Percentiles rank a stretch among this genome's conserved stretches.
Evolutionary conservation across 495 filamentous ascomycete species (phyloP).

Genomic region (Darksidea phi): DNA sequence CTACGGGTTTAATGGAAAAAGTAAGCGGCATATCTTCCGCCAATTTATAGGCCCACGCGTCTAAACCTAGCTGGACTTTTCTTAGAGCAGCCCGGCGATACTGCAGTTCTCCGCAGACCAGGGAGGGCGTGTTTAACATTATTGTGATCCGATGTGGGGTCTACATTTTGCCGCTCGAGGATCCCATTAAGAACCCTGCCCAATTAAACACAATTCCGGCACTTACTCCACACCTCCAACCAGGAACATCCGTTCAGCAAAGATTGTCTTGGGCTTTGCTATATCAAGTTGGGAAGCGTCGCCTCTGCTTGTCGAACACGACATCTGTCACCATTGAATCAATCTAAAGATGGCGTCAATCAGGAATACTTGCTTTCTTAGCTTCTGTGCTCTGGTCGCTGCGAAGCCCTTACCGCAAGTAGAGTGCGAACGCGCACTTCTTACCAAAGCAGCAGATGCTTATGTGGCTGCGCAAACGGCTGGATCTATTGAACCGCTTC

Average conservation of each 20-base stretch:
- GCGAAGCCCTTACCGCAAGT: not conserved
- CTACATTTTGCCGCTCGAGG: conserved; percentile 17
- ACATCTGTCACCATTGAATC: no score
- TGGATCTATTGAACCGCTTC: conserved; percentile 6
- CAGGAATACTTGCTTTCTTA: no score
- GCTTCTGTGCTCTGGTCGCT: not conserved
- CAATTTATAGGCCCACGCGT: no score
- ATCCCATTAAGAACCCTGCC: not conserved
- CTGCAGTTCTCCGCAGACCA: no score
- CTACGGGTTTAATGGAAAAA: no score
- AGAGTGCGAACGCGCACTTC: conserved; percentile 3
- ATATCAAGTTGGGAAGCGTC: no score
- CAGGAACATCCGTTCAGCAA: conserved; percentile 3
- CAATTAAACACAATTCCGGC: conserved; percentile 15
- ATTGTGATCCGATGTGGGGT: conserved; percentile 7
- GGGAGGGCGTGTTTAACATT: no score
- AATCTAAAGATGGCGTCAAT: no score
- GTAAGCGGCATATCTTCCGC: no score
- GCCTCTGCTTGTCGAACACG: no score
- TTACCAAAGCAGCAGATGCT: conserved; percentile 6
- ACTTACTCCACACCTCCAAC: conserved; percentile 7
- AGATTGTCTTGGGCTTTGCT: not conserved
- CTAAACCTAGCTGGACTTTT: no score
- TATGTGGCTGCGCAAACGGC: conserved; percentile 23
- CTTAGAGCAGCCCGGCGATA: no score